Evolutionary conservation across 176 grass and related monocot species (phyloP), one percentile per base, ranked within the genome.

Genomic region (Oryza nivara): DNA sequence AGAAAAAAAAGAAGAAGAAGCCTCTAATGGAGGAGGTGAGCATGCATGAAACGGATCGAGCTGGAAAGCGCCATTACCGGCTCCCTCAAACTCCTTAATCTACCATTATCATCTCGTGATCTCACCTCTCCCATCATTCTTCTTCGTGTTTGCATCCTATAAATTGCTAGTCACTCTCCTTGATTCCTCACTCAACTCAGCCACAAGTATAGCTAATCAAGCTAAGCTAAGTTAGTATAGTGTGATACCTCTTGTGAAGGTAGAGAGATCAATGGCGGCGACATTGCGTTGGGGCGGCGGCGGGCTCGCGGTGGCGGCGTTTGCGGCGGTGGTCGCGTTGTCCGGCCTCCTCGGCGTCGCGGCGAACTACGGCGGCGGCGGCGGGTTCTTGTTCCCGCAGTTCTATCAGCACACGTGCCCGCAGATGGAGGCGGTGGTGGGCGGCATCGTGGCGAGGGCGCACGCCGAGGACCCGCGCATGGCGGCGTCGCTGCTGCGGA

Each of bases 371-470:
- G 75, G 75, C 66, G 36, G n/a, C 6, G 68, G 40, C 43, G 82
- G 82, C 56, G 80, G 56, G 11, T 80, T 78, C 68, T 90, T 97
- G 75, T 70, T 76, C 68, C 92, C 92, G 48, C 90, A 89, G 56
- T 97, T 97, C 85, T 97, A 97, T 82, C 86, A 91, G 38, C 81
- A 91, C 82, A 82, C 81, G 44, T 97, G 94, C 84, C 92, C 94
- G 61, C 85, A 97, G 87, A 87, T 89, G 68, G 83, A 87, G 6
- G 72, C 49, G 20, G 88, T 97, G 64, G 72, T 97, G 25, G 79
- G 86, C 25, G 86, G 74, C 72, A 74, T 94, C 68, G 90, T 97
- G 63, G 86, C 86, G 0, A 92, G 85, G 76, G 94, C 89, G 15
- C 85, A 92, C 85, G 90, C 95, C 6, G 77, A 84, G 81, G 95